These are phyloP conservation scores for Schizochytrium sp. DNA, from an alignment of 108 stramenopile genomes.

Conservation along the genomic window DNA sequence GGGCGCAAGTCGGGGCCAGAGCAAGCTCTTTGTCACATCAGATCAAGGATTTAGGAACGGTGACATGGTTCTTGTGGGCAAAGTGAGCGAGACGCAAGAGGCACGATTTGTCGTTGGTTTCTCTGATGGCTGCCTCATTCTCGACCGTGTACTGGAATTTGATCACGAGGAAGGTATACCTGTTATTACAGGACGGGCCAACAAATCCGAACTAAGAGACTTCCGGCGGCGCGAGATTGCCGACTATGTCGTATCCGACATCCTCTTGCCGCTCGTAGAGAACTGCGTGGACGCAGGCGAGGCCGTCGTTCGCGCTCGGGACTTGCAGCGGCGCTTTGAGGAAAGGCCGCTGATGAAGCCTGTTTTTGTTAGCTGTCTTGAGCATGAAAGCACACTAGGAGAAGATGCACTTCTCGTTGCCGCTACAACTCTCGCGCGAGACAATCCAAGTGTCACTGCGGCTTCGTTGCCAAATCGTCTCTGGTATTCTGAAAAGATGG, in stretches of 20 bases:
- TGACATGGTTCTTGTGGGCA: background rate
- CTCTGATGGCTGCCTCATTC: background rate
- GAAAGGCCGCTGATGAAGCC: background rate
- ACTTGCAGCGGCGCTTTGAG: background rate
- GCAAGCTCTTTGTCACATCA: background rate
- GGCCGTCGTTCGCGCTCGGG: background rate
- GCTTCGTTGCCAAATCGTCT: background rate
- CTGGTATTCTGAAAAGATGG: background rate
- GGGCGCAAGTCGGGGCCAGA: background rate
- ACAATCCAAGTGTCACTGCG: background rate
- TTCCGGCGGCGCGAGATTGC: background rate
- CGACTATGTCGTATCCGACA: background rate
- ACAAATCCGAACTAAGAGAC: background rate
- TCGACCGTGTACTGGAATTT: background rate
- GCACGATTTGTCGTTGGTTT: slow-evolving; percentile 1
- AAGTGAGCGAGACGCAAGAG: background rate
- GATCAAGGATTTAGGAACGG: background rate
- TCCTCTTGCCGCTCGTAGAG: background rate
- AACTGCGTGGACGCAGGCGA: background rate
- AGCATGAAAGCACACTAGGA: background rate
- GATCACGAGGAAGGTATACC: background rate
- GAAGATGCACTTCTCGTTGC: background rate
- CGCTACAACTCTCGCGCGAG: background rate
- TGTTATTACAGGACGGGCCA: background rate
- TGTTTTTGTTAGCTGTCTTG: background rate